phyloP scores from a whole-genome alignment of 805 yeast genomes.

The Starmerella davenportii region DNA sequence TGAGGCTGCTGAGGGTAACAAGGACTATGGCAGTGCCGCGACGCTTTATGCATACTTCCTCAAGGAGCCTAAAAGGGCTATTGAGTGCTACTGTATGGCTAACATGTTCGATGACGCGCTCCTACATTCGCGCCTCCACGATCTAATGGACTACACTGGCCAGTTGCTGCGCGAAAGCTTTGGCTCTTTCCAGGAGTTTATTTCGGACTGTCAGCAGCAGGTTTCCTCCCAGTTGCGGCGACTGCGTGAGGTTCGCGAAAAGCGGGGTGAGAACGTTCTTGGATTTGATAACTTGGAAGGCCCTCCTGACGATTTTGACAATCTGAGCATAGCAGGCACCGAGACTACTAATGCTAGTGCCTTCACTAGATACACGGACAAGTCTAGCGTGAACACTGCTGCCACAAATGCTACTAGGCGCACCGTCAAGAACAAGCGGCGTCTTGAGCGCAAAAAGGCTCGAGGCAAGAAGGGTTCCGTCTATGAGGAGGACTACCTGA shows the following conservation, averaged over 20 bases:
- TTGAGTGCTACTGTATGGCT: conserved; percentile 53
- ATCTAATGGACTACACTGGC: conserved; percentile 31
- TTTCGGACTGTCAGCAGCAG: conserved; percentile 89
- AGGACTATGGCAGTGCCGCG: conserved; percentile 63
- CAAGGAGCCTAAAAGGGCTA: conserved; percentile 41
- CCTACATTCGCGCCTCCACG: conserved; percentile 31
- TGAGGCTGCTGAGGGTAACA: conserved; percentile 36
- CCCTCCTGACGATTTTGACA: conserved; percentile 60
- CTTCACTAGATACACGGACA: conserved; percentile 90
- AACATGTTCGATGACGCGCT: conserved; percentile 62
- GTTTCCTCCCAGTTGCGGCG: conserved; percentile 65
- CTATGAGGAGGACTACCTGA: conserved; percentile 88
- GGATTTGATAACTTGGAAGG: conserved; percentile 60
- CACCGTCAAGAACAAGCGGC: conserved; percentile 77
- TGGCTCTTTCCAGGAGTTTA: conserved; percentile 65
- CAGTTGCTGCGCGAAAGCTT: conserved; percentile 71
- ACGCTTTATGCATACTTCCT: conserved; percentile 48
- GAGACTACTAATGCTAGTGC: conserved; percentile 87
- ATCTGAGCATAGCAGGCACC: conserved; percentile 85
- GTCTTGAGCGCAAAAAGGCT: conserved; percentile 91
- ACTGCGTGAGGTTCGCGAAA: conserved; percentile 64
- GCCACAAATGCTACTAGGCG: conserved; percentile 88
- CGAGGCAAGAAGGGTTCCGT: conserved; percentile 96
- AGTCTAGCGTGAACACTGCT: conserved; percentile 77
- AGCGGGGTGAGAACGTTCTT: conserved; percentile 70